These are phyloP conservation scores for Setaria italica DNA, from an alignment of 202 grass and related monocot genomes.

Conservation along the genomic window DNA sequence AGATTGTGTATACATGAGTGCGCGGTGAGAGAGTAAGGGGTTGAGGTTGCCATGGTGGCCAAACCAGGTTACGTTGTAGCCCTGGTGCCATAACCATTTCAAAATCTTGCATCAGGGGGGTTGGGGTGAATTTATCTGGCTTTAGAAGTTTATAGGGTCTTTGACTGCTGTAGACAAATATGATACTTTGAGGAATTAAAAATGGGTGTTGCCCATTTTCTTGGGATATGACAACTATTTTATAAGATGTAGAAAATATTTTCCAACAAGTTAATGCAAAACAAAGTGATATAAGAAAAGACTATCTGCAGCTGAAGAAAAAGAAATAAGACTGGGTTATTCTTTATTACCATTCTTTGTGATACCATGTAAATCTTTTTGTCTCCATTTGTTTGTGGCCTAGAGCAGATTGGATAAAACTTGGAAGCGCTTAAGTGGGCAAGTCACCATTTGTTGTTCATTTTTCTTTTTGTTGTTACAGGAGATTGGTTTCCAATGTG, in stretches of 20 bases:
- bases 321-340: background rate
- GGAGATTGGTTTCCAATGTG: conserved; percentile 97
- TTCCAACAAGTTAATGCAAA: conserved; percentile 36
- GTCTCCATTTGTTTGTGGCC: conserved; percentile 22
- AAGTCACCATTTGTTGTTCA: conserved; percentile 27
- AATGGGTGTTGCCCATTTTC: background rate
- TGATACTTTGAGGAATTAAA: background rate
- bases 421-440: conserved; percentile 11
- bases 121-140: background rate
- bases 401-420: conserved; percentile 23
- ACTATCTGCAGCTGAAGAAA: conserved; percentile 22
- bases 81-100: conserved; percentile 8
- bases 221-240: background rate
- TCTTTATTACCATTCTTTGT: background rate
- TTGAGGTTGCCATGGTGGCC: background rate
- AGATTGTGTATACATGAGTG: background rate
- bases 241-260: conserved; percentile 1
- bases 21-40: background rate
- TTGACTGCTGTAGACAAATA: background rate
- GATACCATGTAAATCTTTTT: conserved; percentile 22
- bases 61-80: background rate
- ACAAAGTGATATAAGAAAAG: conserved; percentile 16
- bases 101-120: background rate
- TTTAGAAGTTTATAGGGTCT: background rate
- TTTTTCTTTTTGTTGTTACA: conserved; percentile 51